phyloP scores from a whole-genome alignment of 139 green algal species.

The Ostreobium quekettii region DNA sequence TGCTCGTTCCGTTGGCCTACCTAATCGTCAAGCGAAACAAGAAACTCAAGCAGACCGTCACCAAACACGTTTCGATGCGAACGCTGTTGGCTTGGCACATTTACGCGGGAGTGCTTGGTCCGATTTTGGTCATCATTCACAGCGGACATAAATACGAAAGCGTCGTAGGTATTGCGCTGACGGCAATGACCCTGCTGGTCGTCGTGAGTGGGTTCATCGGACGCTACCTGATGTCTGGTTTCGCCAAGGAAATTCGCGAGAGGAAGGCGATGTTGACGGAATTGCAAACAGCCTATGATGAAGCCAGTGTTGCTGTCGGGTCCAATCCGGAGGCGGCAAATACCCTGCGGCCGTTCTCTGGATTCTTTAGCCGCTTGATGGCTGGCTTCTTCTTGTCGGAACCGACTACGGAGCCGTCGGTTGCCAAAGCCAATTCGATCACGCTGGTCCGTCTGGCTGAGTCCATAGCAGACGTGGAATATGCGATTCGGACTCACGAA shows the following conservation, averaged over 20 bases:
- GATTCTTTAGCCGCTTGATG: background rate
- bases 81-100: background rate
- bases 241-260: background rate
- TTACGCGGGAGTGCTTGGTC: background rate
- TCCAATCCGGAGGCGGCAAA: background rate
- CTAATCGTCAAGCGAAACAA: background rate
- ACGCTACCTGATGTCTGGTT: background rate
- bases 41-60: background rate
- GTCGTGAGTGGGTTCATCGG: background rate
- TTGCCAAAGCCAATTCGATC: background rate
- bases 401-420: background rate
- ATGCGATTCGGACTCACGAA: background rate
- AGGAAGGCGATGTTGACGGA: background rate
- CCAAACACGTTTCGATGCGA: slow-evolving; percentile 3
- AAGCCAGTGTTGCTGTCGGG: background rate
- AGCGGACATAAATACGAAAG: slow-evolving; percentile 1
- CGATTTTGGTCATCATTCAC: background rate
- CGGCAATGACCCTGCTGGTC: background rate
- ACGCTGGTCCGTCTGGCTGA: background rate
- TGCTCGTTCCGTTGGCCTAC: background rate
- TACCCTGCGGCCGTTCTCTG: too few species aligned
- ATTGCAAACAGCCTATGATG: background rate
- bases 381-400: background rate
- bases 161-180: background rate
- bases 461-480: background rate